Conservation (phyloP, 2,329 filamentous ascomycete species). For the Pestalotiopsis sp. region DNA sequence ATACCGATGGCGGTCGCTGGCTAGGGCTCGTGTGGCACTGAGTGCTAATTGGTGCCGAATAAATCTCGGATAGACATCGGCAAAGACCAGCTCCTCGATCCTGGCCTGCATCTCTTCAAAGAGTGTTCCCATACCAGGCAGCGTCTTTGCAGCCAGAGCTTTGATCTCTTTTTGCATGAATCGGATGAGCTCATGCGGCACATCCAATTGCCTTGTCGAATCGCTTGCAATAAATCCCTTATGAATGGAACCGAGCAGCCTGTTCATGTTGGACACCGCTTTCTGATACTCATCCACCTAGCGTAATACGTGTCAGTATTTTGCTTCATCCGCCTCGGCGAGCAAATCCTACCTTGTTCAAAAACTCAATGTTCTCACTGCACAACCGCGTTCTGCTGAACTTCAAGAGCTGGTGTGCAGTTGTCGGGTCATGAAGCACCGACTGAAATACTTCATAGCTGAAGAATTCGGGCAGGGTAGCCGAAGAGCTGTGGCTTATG, state of each 20-base stretch:
- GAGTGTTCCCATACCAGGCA: slow-evolving; percentile 38
- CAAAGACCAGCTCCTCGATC: slow-evolving; percentile 40
- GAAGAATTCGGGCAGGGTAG: slow-evolving; percentile 39
- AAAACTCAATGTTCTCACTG: slow-evolving; percentile 45
- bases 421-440: slow-evolving; percentile 42
- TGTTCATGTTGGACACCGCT: slow-evolving; percentile 39
- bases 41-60: slow-evolving; percentile 48
- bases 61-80: slow-evolving; percentile 49
- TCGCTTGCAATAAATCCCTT: slow-evolving; percentile 25
- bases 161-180: slow-evolving; percentile 27
- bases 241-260: slow-evolving; percentile 36
- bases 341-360: slow-evolving; percentile 38
- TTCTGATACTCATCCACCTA: slow-evolving; percentile 43
- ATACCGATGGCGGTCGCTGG: slow-evolving; percentile 34
- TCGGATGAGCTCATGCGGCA: slow-evolving; percentile 26
- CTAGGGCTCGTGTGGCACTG: slow-evolving; percentile 30
- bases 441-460: slow-evolving; percentile 39
- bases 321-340: slow-evolving; percentile 1
- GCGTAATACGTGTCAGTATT: not conserved
- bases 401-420: slow-evolving; percentile 40
- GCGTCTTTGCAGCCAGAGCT: slow-evolving; percentile 29
- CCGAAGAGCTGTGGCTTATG: slow-evolving; percentile 5
- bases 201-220: slow-evolving; percentile 24
- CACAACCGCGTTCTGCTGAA: slow-evolving; percentile 40
- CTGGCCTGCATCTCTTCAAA: slow-evolving; percentile 39